Evolutionary conservation across 2,329 filamentous ascomycete genomes (phyloP), one percentile per base, ranked within the genome.

Genomic region (Ascochyta lentis): DNA sequence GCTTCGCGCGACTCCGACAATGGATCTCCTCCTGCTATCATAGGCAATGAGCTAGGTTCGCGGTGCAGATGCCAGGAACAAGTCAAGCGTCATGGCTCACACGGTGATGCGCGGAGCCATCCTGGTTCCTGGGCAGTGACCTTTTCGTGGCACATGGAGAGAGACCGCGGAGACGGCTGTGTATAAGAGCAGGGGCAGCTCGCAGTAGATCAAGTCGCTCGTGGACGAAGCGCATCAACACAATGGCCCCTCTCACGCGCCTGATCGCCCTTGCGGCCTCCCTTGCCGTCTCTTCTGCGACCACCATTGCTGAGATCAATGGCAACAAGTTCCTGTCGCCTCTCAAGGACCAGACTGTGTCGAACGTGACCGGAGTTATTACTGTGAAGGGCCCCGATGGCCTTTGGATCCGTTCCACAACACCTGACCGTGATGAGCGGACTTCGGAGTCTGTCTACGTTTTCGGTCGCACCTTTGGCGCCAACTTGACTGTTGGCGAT

Each of bases 361-460:
- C 80, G 22, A 83, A 83, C 53, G 79, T 91, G 52, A 81, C 81
- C 31, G 88, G 88, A 34, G 75, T 90, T 10, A 81, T 91, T 15
- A 88, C 86, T 16, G 88, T 87, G 31, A 86, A 86, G 67, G 80
- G 83, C 0, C 80, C 82, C 13, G 79, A 78, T 56, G 88, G 88
- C 12, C 80, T 91, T 68, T 91, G 83, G 79, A 77, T 91, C 16
- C 84, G 85, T 39, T 88, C 87, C 1, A 83, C 81, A 0, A 78
- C 76, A 31, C 81, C 84, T 0, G 84, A 88, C 66, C 71, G 78
- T 43, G 82, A 87, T 66, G 69, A 76, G 13, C 76, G 78, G 42
- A 87, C 85, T 2, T 90, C 87, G 0, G 86, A 89, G 68, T 85
- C 85, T 2, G 71, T 91, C 58, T 90, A 88, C 64, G 82, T 91